Conservation (phyloP, 768 basidiomycete genomes). For the Boletus fagicola region DNA sequence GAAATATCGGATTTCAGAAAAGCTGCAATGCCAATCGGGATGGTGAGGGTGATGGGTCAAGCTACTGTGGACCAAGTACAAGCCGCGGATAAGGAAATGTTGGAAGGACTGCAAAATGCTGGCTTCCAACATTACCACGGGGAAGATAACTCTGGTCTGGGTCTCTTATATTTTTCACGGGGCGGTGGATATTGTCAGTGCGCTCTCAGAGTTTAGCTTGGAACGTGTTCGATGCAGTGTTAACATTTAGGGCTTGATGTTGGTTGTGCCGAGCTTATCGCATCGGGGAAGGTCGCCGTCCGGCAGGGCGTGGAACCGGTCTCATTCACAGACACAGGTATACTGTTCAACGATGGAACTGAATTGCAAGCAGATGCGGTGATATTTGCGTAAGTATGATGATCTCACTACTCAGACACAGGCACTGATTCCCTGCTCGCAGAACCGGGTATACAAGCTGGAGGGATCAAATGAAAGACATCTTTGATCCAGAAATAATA, state of each 20-base stretch:
- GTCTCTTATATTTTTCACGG: conserved; percentile 2
- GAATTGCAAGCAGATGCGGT: conserved; percentile 2
- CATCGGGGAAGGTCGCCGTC: neutral
- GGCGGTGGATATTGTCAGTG: conserved; percentile 7
- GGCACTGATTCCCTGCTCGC: neutral
- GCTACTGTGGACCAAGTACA: neutral
- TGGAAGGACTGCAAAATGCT: conserved; percentile 2
- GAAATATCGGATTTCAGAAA: conserved; percentile 9
- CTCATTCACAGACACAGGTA: conserved; percentile 1
- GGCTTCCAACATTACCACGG: neutral
- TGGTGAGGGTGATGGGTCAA: neutral
- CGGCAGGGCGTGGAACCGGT: conserved; percentile 3
- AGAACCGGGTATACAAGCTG: conserved; percentile 10
- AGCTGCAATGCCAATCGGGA: conserved; percentile 1
- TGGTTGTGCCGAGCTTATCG: conserved; percentile 5
- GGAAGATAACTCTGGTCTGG: neutral
- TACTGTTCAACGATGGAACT: neutral
- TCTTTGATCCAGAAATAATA: neutral
- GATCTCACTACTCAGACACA: neutral
- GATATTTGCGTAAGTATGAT: conserved; percentile 1
- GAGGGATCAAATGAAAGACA: conserved; percentile 2
- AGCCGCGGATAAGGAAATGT: conserved; percentile 2
- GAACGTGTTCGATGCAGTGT: neutral
- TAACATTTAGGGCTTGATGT: conserved; percentile 4
- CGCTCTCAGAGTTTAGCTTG: neutral